Evolutionary conservation across 2,329 filamentous ascomycete genomes (phyloP), one percentile per base, ranked within the genome.

Genomic region (Chaetomium strumarium): DNA sequence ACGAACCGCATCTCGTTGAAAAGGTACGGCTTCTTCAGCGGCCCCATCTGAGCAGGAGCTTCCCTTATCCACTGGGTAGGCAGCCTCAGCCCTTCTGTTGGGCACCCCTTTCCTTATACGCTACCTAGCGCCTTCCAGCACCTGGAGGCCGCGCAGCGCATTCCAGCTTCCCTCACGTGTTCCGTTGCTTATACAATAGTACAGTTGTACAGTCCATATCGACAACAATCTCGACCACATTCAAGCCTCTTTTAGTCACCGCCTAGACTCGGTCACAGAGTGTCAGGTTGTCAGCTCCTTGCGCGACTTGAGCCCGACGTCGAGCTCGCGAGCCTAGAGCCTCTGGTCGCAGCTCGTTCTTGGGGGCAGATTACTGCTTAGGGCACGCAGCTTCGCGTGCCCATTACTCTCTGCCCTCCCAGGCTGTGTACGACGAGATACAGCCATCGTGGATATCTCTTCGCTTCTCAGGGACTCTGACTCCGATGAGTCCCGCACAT

Each of bases 381-480:
- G 24, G 39, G 12, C 45, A 40, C 45, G 19, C 51, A 2, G 14
- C 13, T 39, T n/a, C 7, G 11, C 13, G 39, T 24, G 24, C 66
- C 63, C 63, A 70, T 70, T 68, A 68, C 59, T 61, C 41, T 30
- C 44, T 50, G 58, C 55, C 60, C 42, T 51, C 56, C 39, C 49
- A 58, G 60, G 60, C 61, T 56, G 47, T 49, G 44, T 47, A 51
- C 46, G 49, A 55, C 53, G 57, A 69, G 67, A 67, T 62, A 78
- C 78, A 80, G 81, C 76, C 83, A 91, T 78, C 81, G 85, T 96
- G 90, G 90, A 96, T 91, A 95, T 96, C 86, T 83, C 88, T 72
- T 85, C 86, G 62, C 81, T 96, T 62, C 81, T 96, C 72, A 88
- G 91, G 79, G 80, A 78, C 68, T 75, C 83, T 68, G 83, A 83